These are phyloP conservation scores for Boletus insuetus DNA, from an alignment of 768 basidiomycete species.

Conservation along the genomic window DNA sequence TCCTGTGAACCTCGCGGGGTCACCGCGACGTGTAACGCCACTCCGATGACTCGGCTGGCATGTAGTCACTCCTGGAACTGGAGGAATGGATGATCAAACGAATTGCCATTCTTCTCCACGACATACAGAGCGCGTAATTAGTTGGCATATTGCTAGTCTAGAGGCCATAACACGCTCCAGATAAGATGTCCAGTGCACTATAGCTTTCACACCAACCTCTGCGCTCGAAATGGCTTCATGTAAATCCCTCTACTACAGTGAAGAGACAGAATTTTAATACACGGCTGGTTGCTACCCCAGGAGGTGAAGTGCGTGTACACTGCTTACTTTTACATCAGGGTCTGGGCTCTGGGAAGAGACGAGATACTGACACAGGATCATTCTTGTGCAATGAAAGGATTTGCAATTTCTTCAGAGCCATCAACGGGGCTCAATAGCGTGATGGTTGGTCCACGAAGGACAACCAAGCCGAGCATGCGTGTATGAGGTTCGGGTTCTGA, in stretches of 20 bases:
- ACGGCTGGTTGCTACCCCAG: background rate
- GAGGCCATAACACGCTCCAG: background rate
- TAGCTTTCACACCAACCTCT: conserved; percentile 10
- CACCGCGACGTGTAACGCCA: conserved; percentile 23
- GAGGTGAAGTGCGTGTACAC: background rate
- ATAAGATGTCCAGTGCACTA: conserved; percentile 7
- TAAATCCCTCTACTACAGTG: conserved; percentile 15
- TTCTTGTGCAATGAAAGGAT: conserved; percentile 79
- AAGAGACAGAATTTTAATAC: conserved; percentile 10
- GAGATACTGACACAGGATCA: conserved; percentile 19
- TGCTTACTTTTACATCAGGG: background rate
- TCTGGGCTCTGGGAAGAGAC: background rate
- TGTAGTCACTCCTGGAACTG: background rate
- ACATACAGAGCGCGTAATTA: background rate
- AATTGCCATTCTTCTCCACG: background rate
- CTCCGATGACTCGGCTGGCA: conserved; percentile 18
- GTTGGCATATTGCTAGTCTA: background rate
- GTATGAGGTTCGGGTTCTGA: conserved; percentile 63
- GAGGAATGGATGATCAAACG: conserved; percentile 1
- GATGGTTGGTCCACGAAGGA: conserved; percentile 91
- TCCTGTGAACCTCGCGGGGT: conserved; percentile 18
- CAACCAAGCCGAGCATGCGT: conserved; percentile 77
- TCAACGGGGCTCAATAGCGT: conserved; percentile 93
- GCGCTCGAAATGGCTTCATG: conserved; percentile 16
- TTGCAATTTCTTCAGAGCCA: conserved; percentile 91